These are phyloP conservation scores for Geranomyces michiganensis DNA, from an alignment of 192 early-diverging fungal species.

Conservation along the genomic window DNA sequence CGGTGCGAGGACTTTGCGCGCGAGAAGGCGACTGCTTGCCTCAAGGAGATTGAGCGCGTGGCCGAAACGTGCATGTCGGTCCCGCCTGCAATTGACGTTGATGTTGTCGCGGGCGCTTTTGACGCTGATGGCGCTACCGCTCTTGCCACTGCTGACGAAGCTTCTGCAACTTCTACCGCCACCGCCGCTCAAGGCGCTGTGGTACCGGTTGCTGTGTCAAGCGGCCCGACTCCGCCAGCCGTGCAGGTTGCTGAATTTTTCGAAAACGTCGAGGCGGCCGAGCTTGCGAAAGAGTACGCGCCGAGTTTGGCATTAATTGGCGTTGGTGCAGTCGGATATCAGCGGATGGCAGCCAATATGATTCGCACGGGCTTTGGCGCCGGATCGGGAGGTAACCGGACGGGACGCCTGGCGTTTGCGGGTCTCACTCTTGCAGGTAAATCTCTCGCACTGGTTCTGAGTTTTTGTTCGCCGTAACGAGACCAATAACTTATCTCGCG, in stretches of 20 bases:
- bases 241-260: conserved; percentile 58
- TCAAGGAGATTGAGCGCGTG: conserved; percentile 45
- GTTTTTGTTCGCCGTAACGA: no score
- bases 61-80: conserved; percentile 40
- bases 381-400: neutral
- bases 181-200: neutral
- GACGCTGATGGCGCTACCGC: conserved; percentile 34
- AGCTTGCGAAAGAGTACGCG: conserved; percentile 55
- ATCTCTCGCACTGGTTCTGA: no score
- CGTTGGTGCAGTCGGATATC: conserved; percentile 52
- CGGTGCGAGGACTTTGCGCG: conserved; percentile 49
- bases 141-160: neutral
- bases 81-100: conserved; percentile 40
- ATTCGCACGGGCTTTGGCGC: conserved; percentile 28
- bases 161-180: neutral
- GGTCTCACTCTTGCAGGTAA: conserved; percentile 57
- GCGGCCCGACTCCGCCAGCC: conserved; percentile 27
- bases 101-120: conserved; percentile 38
- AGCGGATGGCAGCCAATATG: conserved; percentile 36
- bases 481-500: no score
- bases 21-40: conserved; percentile 36
- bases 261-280: conserved; percentile 52
- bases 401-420: conserved; percentile 46
- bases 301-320: conserved; percentile 49
- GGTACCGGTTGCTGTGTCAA: neutral